Conservation (phyloP, 2,329 filamentous ascomycete species). For the Monosporascus sp. region DNA sequence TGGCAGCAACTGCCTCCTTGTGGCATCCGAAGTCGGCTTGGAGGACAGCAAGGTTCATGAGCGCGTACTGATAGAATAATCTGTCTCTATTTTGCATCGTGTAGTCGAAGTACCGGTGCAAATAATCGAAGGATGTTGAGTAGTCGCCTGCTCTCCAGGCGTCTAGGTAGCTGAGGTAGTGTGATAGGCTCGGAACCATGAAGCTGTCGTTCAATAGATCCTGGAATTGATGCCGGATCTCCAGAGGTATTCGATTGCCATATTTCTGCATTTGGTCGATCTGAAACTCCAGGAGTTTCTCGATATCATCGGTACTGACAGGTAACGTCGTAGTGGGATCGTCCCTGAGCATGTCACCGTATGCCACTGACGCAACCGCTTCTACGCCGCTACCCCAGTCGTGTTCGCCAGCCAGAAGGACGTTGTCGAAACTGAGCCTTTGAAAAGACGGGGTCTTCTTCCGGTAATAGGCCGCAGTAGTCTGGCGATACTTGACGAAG, state of each 20-base stretch:
- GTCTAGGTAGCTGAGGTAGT: conserved; percentile 84
- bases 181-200: conserved; percentile 64
- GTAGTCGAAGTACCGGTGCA: conserved; percentile 96
- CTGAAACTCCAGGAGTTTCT: conserved; percentile 79
- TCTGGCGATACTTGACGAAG: conserved; percentile 75
- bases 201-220: conserved; percentile 62
- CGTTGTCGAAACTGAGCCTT: conserved; percentile 51
- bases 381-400: conserved; percentile 47
- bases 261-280: conserved; percentile 80
- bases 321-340: conserved; percentile 35
- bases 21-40: conserved; percentile 94
- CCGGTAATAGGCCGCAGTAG: conserved; percentile 62
- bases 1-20: conserved; percentile 82
- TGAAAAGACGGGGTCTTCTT: conserved; percentile 55
- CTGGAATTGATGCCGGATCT: conserved; percentile 66
- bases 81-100: conserved; percentile 81
- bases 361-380: conserved; percentile 41
- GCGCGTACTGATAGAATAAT: conserved; percentile 87
- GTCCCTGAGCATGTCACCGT: conserved; percentile 47
- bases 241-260: conserved; percentile 70
- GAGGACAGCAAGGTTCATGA: conserved; percentile 87
- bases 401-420: conserved; percentile 43
- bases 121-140: conserved; percentile 78
- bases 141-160: conserved; percentile 90
- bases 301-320: conserved; percentile 73